Evolutionary conservation across 2,329 filamentous ascomycete species (phyloP).

Genomic region (Plenodomus biglobosus): DNA sequence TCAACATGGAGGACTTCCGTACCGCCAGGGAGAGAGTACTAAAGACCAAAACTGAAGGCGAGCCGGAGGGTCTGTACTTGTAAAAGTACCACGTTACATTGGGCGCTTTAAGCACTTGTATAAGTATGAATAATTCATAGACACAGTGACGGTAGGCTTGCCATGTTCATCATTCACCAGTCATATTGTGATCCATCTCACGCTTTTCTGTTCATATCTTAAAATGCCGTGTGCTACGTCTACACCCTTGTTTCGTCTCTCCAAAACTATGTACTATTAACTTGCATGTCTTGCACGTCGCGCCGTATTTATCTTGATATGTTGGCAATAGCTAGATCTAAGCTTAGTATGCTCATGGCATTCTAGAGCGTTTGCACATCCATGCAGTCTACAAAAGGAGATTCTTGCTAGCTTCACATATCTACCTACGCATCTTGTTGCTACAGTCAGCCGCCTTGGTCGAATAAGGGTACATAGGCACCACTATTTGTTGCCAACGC

Average conservation of each 20-base stretch:
- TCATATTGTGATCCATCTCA: background rate
- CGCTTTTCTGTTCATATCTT: background rate
- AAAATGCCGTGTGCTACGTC: background rate
- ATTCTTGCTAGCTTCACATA: no score
- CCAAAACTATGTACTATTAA: no score
- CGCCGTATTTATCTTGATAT: no score
- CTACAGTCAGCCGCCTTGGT: no score
- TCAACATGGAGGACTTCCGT: slow-evolving; percentile 98
- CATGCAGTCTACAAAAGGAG: no score
- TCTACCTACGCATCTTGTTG: no score
- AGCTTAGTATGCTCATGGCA: no score
- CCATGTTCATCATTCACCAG: slow-evolving; percentile 3
- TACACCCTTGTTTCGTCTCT: background rate
- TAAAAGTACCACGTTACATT: slow-evolving; percentile 51
- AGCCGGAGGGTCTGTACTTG: slow-evolving; percentile 97
- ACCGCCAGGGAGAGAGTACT: slow-evolving; percentile 89
- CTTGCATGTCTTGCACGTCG: no score
- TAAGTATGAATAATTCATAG: slow-evolving; percentile 13
- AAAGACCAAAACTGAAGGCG: slow-evolving; percentile 98
- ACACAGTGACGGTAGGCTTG: slow-evolving; percentile 7
- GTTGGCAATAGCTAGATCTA: no score
- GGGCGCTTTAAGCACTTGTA: slow-evolving; percentile 17
- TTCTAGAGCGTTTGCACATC: no score
- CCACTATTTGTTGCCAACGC: no score
- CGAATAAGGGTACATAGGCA: no score